A percentile compares a stretch with the other conserved stretches of the same genome.
phyloP scores from a whole-genome alignment of 805 yeast species.

The Candida incommunis region DNA sequence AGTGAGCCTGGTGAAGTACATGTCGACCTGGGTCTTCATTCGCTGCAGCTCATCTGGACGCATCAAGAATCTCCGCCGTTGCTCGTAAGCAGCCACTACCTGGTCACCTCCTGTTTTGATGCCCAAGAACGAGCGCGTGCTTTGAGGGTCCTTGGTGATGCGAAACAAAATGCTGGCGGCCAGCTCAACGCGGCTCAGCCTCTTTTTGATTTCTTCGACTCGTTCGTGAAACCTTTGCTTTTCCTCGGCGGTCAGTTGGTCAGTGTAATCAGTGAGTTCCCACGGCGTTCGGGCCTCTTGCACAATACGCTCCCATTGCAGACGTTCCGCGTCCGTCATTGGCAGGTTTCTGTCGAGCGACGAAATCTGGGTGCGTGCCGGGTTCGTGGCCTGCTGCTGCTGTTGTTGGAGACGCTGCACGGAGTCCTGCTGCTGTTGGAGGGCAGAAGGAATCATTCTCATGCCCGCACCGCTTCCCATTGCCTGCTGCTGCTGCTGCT shows the following conservation, averaged over 20 bases:
- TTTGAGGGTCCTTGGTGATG: background rate
- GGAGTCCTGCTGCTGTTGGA: constrained; percentile 7
- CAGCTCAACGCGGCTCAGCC: background rate
- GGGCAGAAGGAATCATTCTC: background rate
- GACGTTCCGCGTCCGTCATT: background rate
- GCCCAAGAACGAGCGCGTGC: background rate
- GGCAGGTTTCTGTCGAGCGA: background rate
- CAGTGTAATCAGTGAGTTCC: background rate
- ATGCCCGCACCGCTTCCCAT: background rate
- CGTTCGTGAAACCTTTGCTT: background rate
- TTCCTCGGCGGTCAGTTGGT: background rate
- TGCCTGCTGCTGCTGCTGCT: constrained; percentile 10
- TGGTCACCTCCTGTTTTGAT: background rate
- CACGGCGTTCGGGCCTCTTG: background rate
- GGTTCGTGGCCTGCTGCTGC: background rate
- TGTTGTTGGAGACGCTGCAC: constrained; percentile 10
- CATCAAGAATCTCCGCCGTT: background rate
- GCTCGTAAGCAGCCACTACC: background rate
- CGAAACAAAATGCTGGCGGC: background rate
- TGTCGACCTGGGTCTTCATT: background rate
- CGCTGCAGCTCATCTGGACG: background rate
- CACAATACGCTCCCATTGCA: background rate
- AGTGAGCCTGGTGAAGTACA: background rate
- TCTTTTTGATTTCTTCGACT: background rate
- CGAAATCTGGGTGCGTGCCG: background rate